These are phyloP conservation scores for Leccinellum rugosiceps DNA, from an alignment of 768 basidiomycete species.

Conservation along the genomic window DNA sequence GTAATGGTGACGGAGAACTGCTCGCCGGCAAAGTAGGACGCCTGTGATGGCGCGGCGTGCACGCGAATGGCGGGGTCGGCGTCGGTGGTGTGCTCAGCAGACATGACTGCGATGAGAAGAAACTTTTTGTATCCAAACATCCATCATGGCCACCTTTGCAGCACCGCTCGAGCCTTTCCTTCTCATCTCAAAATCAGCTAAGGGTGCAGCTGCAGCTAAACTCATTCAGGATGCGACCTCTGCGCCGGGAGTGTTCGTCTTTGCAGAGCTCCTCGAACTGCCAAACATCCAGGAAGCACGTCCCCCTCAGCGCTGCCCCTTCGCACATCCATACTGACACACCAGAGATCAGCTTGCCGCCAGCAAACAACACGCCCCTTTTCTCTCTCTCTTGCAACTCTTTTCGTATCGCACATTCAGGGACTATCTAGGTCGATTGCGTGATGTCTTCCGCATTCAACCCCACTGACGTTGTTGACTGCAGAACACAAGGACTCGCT, in stretches of 20 bases:
- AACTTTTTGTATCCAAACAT: constrained; percentile 16
- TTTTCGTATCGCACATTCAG: constrained; percentile 89
- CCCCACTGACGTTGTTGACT: constrained; percentile 4
- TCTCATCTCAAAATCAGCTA: constrained; percentile 87
- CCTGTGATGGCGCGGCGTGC: constrained; percentile 73
- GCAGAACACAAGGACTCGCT: constrained; percentile 63
- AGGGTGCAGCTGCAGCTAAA: constrained; percentile 91
- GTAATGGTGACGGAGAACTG: constrained; percentile 79
- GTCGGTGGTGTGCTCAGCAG: constrained; percentile 16
- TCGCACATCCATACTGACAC: constrained; percentile 3
- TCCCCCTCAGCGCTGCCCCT: neutral
- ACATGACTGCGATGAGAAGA: constrained; percentile 11
- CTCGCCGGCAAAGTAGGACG: constrained; percentile 93
- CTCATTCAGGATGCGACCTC: constrained; percentile 82
- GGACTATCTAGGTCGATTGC: constrained; percentile 71
- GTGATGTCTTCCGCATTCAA: neutral
- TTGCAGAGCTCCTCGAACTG: constrained; percentile 81
- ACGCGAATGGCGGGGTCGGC: constrained; percentile 59
- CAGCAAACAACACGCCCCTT: constrained; percentile 60
- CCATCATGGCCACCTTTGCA: constrained; percentile 45
- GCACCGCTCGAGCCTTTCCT: constrained; percentile 85
- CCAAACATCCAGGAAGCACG: constrained; percentile 82
- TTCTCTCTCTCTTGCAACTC: constrained; percentile 67
- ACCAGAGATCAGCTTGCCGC: constrained; percentile 53
- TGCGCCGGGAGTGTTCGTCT: constrained; percentile 89